Evolutionary conservation across 192 early-diverging fungal species (phyloP).

Genomic region (Lunasporangiospora selenospora): DNA sequence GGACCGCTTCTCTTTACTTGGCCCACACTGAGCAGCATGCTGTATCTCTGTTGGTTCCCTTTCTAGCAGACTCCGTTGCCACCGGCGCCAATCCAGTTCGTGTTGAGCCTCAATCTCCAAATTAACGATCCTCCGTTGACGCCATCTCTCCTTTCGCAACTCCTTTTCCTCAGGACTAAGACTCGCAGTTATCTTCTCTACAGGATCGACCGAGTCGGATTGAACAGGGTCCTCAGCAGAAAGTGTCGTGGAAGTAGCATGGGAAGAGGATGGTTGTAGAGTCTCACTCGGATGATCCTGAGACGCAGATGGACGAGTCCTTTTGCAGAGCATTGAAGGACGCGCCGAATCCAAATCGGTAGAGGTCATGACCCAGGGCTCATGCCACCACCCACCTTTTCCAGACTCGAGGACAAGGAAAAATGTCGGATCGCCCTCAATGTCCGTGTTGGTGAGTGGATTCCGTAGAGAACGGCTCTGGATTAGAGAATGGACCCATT

Average conservation of each 20-base stretch:
- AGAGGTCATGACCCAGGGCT: conserved; percentile 42
- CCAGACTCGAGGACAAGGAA: conserved; percentile 27
- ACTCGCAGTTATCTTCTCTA: no score
- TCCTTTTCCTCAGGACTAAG: conserved; percentile 26
- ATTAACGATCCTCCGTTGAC: conserved; percentile 17
- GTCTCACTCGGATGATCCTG: no score
- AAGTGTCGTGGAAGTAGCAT: no score
- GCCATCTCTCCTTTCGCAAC: conserved; percentile 33
- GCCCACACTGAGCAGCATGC: no score
- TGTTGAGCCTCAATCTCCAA: conserved; percentile 37
- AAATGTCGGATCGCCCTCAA: conserved; percentile 36
- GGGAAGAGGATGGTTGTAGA: no score
- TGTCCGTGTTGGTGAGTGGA: conserved; percentile 36
- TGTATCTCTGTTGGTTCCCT: no score
- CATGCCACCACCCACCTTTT: conserved; percentile 41
- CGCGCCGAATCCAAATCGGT: no score
- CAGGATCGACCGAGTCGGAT: no score
- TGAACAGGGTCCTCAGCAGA: no score
- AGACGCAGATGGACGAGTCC: no score
- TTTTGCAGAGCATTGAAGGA: no score
- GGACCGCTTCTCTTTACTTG: no score
- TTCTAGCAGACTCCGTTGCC: conserved; percentile 11
- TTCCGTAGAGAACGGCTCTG: conserved; percentile 32
- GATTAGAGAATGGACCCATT: conserved; percentile 31
- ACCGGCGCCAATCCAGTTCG: conserved; percentile 41